Conservation (phyloP, 1,139 yeast genomes). For the Scheffersomyces segobiensis region DNA sequence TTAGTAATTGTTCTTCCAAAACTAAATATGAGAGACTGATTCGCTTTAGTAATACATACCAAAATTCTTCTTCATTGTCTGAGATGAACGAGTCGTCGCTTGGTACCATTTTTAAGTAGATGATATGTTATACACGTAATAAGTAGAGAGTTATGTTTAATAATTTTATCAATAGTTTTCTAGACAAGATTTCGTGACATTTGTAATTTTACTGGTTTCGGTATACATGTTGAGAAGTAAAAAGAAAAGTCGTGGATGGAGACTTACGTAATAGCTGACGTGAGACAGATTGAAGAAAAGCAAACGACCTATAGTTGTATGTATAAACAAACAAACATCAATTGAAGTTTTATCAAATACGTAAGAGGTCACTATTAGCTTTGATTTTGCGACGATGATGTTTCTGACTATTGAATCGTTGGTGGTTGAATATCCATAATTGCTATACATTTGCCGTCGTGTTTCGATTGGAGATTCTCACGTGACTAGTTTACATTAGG, state of each 20-base stretch:
- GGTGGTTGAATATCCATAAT: not conserved
- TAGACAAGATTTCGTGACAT: not conserved
- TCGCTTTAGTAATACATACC: slow-evolving; percentile 37
- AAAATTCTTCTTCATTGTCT: slow-evolving; percentile 79
- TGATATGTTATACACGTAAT: not conserved
- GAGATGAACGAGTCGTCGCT: slow-evolving; percentile 58
- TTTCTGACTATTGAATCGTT: not conserved
- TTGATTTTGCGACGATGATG: not conserved
- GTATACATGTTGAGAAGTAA: not conserved
- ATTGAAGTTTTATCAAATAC: too few relatives aligned
- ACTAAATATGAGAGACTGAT: not conserved
- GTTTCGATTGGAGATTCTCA: not conserved
- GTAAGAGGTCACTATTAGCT: not conserved
- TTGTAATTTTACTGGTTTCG: not conserved
- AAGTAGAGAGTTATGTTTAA: not conserved
- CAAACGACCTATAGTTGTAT: too few relatives aligned
- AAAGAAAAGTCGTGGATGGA: slow-evolving; percentile 3
- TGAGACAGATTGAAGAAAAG: not conserved
- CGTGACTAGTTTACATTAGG: not conserved
- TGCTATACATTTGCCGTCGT: not conserved
- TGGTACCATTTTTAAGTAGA: slow-evolving; percentile 18
- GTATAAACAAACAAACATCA: not conserved
- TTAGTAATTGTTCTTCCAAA: slow-evolving; percentile 18
- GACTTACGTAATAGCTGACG: not conserved
- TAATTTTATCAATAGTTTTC: too few relatives aligned